Conservation (phyloP, 108 stramenopile species). For the Chaetoceros muelleri region DNA sequence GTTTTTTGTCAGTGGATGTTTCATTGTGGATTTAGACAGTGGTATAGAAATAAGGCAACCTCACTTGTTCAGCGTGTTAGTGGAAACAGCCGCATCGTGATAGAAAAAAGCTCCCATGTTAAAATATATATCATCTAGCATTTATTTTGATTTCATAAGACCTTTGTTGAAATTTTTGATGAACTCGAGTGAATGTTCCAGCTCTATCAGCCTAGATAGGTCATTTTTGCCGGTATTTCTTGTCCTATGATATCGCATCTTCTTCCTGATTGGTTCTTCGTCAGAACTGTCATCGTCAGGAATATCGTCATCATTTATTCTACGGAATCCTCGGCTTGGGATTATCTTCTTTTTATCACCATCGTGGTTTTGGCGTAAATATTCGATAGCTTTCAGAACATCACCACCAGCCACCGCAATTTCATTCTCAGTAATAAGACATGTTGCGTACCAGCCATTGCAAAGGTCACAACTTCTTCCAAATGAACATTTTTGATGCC, state of each 20-base stretch:
- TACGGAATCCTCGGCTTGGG: neutral
- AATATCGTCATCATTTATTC: neutral
- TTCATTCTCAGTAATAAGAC: neutral
- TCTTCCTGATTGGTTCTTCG: no score
- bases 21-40: constrained; percentile 49
- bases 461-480: neutral
- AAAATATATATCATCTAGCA: no score
- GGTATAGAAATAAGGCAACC: constrained; percentile 63
- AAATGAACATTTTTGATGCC: neutral
- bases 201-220: neutral
- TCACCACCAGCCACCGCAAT: neutral
- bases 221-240: no score
- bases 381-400: neutral
- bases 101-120: no score
- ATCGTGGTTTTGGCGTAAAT: neutral
- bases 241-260: no score
- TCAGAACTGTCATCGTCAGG: neutral
- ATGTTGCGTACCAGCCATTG: neutral
- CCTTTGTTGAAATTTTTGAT: neutral
- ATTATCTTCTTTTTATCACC: neutral
- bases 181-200: neutral
- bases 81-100: constrained; percentile 9
- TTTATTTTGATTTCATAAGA: no score
- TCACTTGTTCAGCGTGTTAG: constrained; percentile 57
- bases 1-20: constrained; percentile 52